These are phyloP conservation scores for Fraxinus xanthoxyloides DNA, from an alignment of 305 asterid species.

Conservation along the genomic window DNA sequence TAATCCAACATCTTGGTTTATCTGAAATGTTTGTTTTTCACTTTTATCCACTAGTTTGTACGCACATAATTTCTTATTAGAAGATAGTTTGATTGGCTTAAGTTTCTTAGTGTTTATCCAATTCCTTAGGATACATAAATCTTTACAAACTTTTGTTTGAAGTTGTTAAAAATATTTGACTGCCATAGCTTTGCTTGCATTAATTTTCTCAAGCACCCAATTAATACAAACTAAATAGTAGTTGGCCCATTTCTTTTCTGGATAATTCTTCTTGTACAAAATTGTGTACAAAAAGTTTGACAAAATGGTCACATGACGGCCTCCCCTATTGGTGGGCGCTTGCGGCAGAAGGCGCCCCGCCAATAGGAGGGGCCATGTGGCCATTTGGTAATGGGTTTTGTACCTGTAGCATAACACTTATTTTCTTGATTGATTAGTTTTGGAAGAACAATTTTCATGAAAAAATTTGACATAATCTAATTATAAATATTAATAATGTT, in stretches of 20 bases:
- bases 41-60: background rate
- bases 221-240: background rate
- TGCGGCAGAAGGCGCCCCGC: no score
- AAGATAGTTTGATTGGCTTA: background rate
- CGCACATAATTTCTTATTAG: background rate
- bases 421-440: background rate
- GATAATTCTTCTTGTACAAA: no score
- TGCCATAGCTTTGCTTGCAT: background rate
- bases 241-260: background rate
- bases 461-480: slow-evolving; percentile 2
- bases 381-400: no score
- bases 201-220: slow-evolving; percentile 31
- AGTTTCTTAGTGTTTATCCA: no score
- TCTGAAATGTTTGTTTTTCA: background rate
- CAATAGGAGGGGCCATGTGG: no score
- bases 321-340: no score
- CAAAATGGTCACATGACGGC: no score
- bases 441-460: background rate
- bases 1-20: background rate
- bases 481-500: no score
- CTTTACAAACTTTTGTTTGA: background rate
- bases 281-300: no score
- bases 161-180: background rate
- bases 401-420: no score
- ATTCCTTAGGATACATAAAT: background rate